phyloP scores from a whole-genome alignment of 768 basidiomycete species.

The Auriscalpium orientale region DNA sequence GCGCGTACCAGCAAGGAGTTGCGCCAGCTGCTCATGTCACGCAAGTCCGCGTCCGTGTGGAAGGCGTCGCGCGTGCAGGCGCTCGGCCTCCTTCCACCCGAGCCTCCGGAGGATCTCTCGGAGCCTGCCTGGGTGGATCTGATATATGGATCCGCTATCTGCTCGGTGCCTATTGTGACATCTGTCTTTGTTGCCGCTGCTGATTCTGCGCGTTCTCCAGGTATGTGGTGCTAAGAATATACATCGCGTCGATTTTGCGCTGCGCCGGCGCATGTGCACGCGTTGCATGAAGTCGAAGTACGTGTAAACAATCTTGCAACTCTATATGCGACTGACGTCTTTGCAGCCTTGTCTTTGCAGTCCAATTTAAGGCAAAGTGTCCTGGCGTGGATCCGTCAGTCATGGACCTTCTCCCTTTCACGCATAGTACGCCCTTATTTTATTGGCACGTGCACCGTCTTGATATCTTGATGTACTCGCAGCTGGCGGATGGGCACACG shows the following conservation, averaged over 20 bases:
- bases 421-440: neutral
- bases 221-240: constrained; percentile 7
- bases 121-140: constrained; percentile 13
- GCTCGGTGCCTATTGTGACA: neutral
- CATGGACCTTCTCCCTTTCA: constrained; percentile 11
- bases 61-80: constrained; percentile 3
- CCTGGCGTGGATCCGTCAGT: constrained; percentile 9
- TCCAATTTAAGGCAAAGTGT: constrained; percentile 2
- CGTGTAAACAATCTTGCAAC: neutral
- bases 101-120: constrained; percentile 15
- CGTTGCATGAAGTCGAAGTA: constrained; percentile 10
- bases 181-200: too few species aligned
- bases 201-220: too few species aligned
- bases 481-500: constrained; percentile 12
- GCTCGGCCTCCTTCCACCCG: neutral
- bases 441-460: too few species aligned
- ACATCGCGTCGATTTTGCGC: constrained; percentile 11
- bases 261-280: constrained; percentile 10
- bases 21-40: constrained; percentile 10
- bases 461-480: neutral
- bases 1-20: constrained; percentile 11
- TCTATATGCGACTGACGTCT: too few species aligned
- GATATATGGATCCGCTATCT: constrained; percentile 9
- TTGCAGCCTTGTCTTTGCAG: constrained; percentile 6
- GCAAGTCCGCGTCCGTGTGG: constrained; percentile 12